These are phyloP conservation scores for Pterulicium gracile DNA, from an alignment of 1,284 basidiomycete genomes.

Conservation along the genomic window DNA sequence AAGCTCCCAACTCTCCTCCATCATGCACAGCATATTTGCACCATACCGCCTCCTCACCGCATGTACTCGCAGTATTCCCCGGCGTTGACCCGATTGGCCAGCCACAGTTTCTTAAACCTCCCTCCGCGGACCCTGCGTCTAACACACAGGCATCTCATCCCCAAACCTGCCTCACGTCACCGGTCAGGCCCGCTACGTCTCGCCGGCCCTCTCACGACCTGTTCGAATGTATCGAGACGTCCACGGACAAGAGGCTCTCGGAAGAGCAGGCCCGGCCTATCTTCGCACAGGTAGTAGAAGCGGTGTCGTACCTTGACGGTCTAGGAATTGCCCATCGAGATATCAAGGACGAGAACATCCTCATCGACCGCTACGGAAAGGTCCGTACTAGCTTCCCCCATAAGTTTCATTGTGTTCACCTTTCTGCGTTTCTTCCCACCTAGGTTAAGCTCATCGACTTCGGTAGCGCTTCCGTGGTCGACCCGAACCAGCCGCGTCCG, in stretches of 20 bases:
- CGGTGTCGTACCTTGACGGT: slow-evolving; percentile 66
- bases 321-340: slow-evolving; percentile 83
- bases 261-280: slow-evolving; percentile 75
- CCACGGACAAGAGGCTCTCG: slow-evolving; percentile 65
- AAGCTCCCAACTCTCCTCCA: slow-evolving; percentile 7
- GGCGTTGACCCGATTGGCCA: no score
- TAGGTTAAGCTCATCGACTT: slow-evolving; percentile 93
- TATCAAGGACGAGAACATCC: slow-evolving; percentile 91
- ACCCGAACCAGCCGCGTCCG: slow-evolving; percentile 54
- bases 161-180: slow-evolving; percentile 11
- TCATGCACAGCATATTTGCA: no score
- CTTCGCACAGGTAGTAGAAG: slow-evolving; percentile 82
- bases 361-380: slow-evolving; percentile 67
- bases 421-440: slow-evolving; percentile 7
- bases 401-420: slow-evolving; percentile 7
- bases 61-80: no score
- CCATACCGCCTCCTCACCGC: no score
- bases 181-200: slow-evolving; percentile 39
- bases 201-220: slow-evolving; percentile 81
- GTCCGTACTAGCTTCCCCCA: slow-evolving; percentile 22
- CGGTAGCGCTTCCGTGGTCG: slow-evolving; percentile 74
- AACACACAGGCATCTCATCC: no score
- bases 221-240: slow-evolving; percentile 90
- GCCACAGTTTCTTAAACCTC: no score
- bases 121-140: no score